These are phyloP conservation scores for Arxiozyma bovina DNA, from an alignment of 1,139 yeast genomes.

Conservation along the genomic window DNA sequence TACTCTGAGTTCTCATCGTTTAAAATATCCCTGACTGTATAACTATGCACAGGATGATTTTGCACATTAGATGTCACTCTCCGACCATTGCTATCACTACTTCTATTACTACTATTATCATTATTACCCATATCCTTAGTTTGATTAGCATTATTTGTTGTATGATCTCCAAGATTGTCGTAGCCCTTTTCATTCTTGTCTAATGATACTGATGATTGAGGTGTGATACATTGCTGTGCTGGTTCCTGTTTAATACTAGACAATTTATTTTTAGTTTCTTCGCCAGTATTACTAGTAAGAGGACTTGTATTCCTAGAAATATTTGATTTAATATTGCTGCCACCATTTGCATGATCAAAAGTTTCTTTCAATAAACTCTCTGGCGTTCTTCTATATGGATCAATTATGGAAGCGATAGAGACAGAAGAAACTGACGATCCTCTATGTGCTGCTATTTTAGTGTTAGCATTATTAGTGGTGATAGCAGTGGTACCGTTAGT, in stretches of 20 bases:
- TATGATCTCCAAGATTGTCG: neutral
- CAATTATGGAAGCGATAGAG: conserved; percentile 4
- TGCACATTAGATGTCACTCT: neutral
- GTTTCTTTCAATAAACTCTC: conserved; percentile 1
- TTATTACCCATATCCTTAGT: neutral
- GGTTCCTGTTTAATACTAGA: neutral
- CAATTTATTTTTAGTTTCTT: neutral
- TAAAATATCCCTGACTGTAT: neutral
- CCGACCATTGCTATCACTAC: neutral
- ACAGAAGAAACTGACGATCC: conserved; percentile 1
- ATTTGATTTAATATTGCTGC: neutral
- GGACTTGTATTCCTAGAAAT: neutral
- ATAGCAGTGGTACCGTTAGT: too few species aligned
- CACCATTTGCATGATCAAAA: neutral
- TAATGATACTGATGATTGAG: neutral
- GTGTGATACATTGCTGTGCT: neutral
- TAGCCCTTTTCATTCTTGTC: neutral
- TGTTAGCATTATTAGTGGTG: neutral
- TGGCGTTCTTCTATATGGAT: neutral
- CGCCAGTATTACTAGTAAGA: neutral
- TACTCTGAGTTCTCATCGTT: neutral
- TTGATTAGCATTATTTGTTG: neutral
- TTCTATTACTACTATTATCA: too few species aligned
- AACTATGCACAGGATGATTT: neutral
- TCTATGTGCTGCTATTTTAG: neutral